Percentiles rank a stretch among this genome's conserved stretches.
phyloP scores from a whole-genome alignment of 1,284 basidiomycete genomes.

The Ganoderma multipileum region DNA sequence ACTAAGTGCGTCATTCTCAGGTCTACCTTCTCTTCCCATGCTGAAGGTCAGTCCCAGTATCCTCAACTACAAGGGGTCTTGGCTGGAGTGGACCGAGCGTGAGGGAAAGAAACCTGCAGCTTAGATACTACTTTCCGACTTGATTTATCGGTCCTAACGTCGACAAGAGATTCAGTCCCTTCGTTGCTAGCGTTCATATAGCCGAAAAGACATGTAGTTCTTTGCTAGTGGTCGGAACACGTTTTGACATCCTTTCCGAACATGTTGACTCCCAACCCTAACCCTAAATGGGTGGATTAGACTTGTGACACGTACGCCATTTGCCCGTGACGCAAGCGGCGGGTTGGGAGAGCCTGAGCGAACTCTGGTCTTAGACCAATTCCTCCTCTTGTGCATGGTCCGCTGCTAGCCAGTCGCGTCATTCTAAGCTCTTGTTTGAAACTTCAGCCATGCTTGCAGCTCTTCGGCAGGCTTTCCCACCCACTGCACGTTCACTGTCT shows the following conservation, averaged over 20 bases:
- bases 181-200: neutral
- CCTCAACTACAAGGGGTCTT: conserved; percentile 91
- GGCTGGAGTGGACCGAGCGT: conserved; percentile 89
- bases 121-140: neutral
- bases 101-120: conserved; percentile 46
- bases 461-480: conserved; percentile 10
- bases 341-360: no score
- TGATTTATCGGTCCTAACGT: neutral
- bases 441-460: neutral
- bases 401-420: neutral
- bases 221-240: neutral
- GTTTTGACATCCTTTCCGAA: neutral
- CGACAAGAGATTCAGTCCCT: neutral
- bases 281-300: conserved; percentile 2
- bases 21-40: neutral
- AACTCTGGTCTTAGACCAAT: neutral
- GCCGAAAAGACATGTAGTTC: neutral
- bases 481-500: conserved; percentile 1
- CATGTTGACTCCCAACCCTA: conserved; percentile 19
- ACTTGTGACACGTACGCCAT: no score
- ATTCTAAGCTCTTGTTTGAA: neutral
- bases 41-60: conserved; percentile 54
- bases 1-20: conserved; percentile 63
- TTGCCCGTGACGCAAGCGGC: no score
- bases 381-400: neutral